Evolutionary conservation across 345 rosid genomes (phyloP), one percentile per base, ranked within the genome.

Genomic region (Ricinus communis): DNA sequence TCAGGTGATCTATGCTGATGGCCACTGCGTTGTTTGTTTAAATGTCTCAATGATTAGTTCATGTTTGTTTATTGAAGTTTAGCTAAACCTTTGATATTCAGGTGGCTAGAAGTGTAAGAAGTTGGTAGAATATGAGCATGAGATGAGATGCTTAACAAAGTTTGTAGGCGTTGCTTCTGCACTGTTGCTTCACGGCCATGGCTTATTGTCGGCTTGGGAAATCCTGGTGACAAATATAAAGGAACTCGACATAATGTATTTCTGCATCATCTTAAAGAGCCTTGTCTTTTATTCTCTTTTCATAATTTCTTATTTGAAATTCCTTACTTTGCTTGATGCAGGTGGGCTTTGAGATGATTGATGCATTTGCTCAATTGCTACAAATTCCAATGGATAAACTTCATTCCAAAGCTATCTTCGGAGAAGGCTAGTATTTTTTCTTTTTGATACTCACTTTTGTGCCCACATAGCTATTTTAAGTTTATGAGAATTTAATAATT

Each of bases 131-230:
- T 8, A 43, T 43, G 61, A 56, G 30, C 33, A 56, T 25, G 55
- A 16, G 52, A 18, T 28, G 40, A 65, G 75, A 70, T 76, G 80
- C 40, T 76, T 43, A 70, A 61, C n/a, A 53, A 62, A 45, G 13
- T 76, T 52, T 73, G 66, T n/a, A 69, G 88, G 77, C 85, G 86
- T 68, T 75, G 83, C 71, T 87, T 89, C 71, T 87, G 89, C 80
- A 82, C 84, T 71, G 73, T 62, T 65, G 80, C 84, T 51, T 38
- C 81, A 0, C 82, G 79, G 65, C 96, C 93, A 24, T 93, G 98
- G 94, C 86, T 91, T 25, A 88, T 93, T 75, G 77, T 90, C 10
- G 97, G 98, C 30, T 71, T 93, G 76, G 98, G 97, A 3, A 93
- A 93, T 70, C 98, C 96, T 1, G 96, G 98, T 1, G 93, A 91